Base-by-base conservation (phyloP, 768 basidiomycete genomes). In the Leccinum subtestaceum region DNA sequence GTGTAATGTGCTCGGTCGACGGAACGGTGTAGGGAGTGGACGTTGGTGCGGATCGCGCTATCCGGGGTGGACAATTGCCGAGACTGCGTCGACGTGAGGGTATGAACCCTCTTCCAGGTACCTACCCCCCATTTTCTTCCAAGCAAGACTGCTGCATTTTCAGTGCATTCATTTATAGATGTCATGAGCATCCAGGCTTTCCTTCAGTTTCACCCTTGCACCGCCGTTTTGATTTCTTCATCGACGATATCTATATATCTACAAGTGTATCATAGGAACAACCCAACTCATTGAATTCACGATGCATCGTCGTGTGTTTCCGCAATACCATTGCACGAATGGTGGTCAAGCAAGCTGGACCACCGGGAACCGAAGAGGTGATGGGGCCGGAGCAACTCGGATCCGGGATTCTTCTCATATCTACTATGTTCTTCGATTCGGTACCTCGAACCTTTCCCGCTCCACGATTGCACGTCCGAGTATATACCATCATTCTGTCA, bases 1-100 rank as follows among this genome's bases (percentile, higher is more conserved):
- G 56, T 66, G 63, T 73, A 60, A 43, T 11, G 40, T 10, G n/a
- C n/a, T 19, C 40, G 17, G 13, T 43, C 40, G 9, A 43, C n/a
- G 40, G 40, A 43, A 34, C 9, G 5, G n/a, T 43, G 40, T 43
- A 43, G 40, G 15, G n/a, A 43, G n/a, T 19, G n/a, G n/a, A 19
- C n/a, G n/a, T 9, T 10, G 40, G n/a, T 43, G n/a, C 4, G 38
- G 17, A 9, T 43, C 40, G n/a, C 2, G 40, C 40, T n/a, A 43
- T 43, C 11, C n/a, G n/a, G 40, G 9, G n/a, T 43, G n/a, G 40
- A 9, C n/a, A n/a, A 43, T 19, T 8, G 40, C n/a, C 10, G n/a
- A 43, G 4, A 43, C 40, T 5, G 40, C 40, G 40, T 43, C 40
- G n/a, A n/a, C n/a, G n/a, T 43, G n/a, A 17, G 40, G 40, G 40